Evolutionary conservation across 495 filamentous ascomycete species (phyloP).

Genomic region (Jackrogersella multiformis): DNA sequence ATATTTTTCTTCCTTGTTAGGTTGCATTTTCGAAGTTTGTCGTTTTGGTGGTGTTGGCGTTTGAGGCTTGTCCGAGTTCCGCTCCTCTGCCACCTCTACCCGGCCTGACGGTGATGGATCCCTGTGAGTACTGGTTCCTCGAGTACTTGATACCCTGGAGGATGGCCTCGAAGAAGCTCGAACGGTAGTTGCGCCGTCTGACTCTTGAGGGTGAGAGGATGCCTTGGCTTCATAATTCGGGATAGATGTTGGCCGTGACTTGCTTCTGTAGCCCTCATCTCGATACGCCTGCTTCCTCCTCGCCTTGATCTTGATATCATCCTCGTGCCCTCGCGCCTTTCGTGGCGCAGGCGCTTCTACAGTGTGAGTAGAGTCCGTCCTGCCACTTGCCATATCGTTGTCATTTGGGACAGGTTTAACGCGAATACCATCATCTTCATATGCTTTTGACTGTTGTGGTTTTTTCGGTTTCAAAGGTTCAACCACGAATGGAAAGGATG

Average conservation of each 20-base stretch:
- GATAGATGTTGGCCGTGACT: constrained; percentile 23
- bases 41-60: constrained; percentile 41
- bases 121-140: constrained; percentile 29
- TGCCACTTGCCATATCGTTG: constrained; percentile 43
- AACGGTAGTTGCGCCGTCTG: constrained; percentile 43
- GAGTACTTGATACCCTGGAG: constrained; percentile 40
- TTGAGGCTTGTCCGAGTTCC: constrained; percentile 41
- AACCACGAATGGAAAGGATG: constrained; percentile 21
- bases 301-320: constrained; percentile 51
- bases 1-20: constrained; percentile 33
- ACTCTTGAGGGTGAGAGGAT: constrained; percentile 41
- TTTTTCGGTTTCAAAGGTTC: constrained; percentile 30
- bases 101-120: constrained; percentile 58
- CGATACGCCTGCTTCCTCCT: constrained; percentile 26
- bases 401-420: constrained; percentile 43
- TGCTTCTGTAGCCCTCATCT: constrained; percentile 42
- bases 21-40: constrained; percentile 28
- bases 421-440: constrained; percentile 51
- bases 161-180: constrained; percentile 47
- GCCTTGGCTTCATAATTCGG: constrained; percentile 45
- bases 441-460: constrained; percentile 28
- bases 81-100: constrained; percentile 54
- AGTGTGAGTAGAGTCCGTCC: constrained; percentile 8
- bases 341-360: constrained; percentile 9
- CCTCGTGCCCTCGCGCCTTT: neutral